A percentile compares a stretch with the other conserved stretches of the same genome.
Evolutionary conservation across 345 rosid genomes (phyloP).

Genomic region (Boechera retrofracta): DNA sequence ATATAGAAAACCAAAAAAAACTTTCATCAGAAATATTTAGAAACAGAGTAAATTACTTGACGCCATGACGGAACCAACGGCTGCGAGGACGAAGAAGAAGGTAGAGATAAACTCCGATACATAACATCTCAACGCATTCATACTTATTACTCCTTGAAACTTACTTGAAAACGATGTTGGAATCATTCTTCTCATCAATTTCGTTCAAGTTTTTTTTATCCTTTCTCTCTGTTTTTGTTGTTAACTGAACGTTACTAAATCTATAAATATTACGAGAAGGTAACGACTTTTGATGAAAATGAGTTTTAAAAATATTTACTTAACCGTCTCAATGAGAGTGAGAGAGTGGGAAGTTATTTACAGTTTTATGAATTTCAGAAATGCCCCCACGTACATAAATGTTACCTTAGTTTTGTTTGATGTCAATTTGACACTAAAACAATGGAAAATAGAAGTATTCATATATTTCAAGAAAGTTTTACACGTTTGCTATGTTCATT

Average conservation of each 20-base stretch:
- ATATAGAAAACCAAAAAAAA: too few relatives aligned
- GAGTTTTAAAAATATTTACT: not conserved
- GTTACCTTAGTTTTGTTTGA: not conserved
- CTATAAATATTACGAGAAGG: slow-evolving; percentile 41
- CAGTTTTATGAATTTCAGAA: slow-evolving; percentile 20
- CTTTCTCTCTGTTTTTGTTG: slow-evolving; percentile 19
- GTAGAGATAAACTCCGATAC: slow-evolving; percentile 92
- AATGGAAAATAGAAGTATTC: not conserved
- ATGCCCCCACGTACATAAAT: not conserved
- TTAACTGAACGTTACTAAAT: slow-evolving; percentile 8
- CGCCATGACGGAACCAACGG: slow-evolving; percentile 87
- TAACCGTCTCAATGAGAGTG: slow-evolving; percentile 35
- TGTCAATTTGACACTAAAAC: not conserved
- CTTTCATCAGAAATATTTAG: not conserved
- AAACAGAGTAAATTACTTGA: slow-evolving; percentile 49
- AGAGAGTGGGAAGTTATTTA: slow-evolving; percentile 39
- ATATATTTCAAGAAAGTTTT: slow-evolving; percentile 33
- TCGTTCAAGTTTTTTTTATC: not conserved
- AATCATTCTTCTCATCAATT: slow-evolving; percentile 57
- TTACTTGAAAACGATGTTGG: slow-evolving; percentile 44
- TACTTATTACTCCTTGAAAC: slow-evolving; percentile 42
- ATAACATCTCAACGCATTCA: slow-evolving; percentile 68
- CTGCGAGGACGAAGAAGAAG: slow-evolving; percentile 80
- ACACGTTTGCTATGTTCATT: slow-evolving; percentile 16
- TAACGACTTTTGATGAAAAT: slow-evolving; percentile 7